Evolutionary conservation across 192 early-diverging fungal genomes (phyloP).

Genomic region (Thoreauomyces humboldtii): DNA sequence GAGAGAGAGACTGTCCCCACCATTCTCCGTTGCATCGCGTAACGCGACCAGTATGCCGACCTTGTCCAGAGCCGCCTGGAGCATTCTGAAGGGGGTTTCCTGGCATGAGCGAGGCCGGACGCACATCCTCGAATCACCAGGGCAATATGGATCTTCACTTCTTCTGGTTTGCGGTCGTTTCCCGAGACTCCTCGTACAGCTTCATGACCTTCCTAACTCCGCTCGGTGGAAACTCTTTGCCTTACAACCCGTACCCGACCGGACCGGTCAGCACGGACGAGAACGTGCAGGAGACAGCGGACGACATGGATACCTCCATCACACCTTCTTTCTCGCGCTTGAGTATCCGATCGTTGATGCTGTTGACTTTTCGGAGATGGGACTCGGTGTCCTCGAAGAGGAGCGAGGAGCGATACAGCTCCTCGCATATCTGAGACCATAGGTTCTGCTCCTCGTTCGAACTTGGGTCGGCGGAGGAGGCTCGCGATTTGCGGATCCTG

Average conservation of each 20-base stretch:
- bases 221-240: slow-evolving; percentile 2
- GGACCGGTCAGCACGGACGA: too few species aligned
- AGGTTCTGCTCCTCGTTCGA: slow-evolving; percentile 25
- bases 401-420: background rate
- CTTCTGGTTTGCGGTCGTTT: background rate
- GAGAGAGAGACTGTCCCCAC: slow-evolving; percentile 7
- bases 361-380: slow-evolving; percentile 11
- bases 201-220: background rate
- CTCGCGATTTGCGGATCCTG: slow-evolving; percentile 13
- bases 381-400: background rate
- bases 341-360: slow-evolving; percentile 4
- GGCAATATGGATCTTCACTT: too few species aligned
- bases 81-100: too few species aligned
- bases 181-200: background rate
- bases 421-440: slow-evolving; percentile 26
- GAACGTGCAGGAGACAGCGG: too few species aligned
- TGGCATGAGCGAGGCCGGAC: too few species aligned
- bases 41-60: slow-evolving; percentile 12
- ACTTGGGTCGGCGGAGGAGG: slow-evolving; percentile 15
- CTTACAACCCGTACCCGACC: background rate
- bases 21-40: slow-evolving; percentile 24
- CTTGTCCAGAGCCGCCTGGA: background rate
- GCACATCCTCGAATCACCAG: too few species aligned
- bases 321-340: background rate
- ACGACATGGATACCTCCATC: too few species aligned